Conservation (phyloP, 768 basidiomycete species). For the Crepidotus variabilis region DNA sequence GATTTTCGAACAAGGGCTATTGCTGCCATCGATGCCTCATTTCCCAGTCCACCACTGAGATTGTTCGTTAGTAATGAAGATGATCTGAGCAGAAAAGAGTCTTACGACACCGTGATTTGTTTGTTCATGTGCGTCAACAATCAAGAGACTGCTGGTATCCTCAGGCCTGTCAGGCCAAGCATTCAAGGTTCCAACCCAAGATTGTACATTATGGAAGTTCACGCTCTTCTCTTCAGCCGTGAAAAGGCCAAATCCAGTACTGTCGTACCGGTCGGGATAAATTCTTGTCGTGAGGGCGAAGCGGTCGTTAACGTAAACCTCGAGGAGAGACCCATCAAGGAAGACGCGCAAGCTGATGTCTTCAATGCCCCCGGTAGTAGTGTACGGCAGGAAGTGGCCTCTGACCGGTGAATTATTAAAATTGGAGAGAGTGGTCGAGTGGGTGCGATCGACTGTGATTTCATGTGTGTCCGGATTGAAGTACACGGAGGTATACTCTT, state of each 20-base stretch:
- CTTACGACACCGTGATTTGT: no score
- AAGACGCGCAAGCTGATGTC: neutral
- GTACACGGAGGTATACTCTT: neutral
- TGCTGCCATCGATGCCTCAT: no score
- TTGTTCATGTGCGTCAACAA: neutral
- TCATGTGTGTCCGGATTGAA: neutral
- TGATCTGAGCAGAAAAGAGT: no score
- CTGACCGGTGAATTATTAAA: neutral
- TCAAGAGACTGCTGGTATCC: neutral
- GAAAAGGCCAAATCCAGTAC: neutral
- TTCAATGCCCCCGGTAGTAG: neutral
- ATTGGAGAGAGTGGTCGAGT: neutral
- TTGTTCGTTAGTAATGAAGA: no score
- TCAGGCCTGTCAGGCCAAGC: neutral
- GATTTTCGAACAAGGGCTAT: no score
- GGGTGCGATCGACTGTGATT: neutral
- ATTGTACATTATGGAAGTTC: neutral
- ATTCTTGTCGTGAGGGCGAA: neutral
- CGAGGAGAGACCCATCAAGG: neutral
- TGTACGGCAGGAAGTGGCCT: neutral
- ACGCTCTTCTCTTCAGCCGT: neutral
- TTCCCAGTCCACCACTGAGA: no score
- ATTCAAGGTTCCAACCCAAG: neutral
- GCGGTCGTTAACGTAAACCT: neutral
- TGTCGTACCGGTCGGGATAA: neutral